Evolutionary conservation across 2,329 filamentous ascomycete genomes (phyloP).

Genomic region (Penicillium palitans): DNA sequence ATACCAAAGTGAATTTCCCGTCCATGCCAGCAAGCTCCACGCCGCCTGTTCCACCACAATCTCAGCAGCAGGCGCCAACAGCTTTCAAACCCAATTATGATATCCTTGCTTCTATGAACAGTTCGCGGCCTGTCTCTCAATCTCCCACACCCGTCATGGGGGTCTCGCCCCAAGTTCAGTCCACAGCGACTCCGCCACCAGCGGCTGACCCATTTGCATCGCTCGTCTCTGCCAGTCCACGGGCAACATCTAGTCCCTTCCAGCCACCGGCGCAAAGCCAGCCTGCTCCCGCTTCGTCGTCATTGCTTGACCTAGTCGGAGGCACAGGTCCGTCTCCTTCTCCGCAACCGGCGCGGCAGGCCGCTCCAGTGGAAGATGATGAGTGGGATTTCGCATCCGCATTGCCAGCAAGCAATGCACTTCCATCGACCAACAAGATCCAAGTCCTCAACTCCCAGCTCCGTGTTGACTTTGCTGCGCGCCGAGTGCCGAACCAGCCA

Average conservation of each 20-base stretch:
- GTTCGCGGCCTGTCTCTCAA: conserved; percentile 50
- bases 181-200: conserved; percentile 41
- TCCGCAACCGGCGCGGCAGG: conserved; percentile 29
- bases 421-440: conserved; percentile 63
- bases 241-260: conserved; percentile 46
- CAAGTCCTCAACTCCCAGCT: conserved; percentile 69
- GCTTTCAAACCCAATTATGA: conserved; percentile 57
- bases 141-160: conserved; percentile 52
- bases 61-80: conserved; percentile 45
- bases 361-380: conserved; percentile 65
- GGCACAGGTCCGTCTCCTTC: conserved; percentile 24
- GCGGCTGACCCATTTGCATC: conserved; percentile 61
- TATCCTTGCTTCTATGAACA: conserved; percentile 56
- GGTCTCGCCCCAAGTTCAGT: conserved; percentile 33
- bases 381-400: conserved; percentile 94
- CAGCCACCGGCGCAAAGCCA: conserved; percentile 28
- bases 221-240: conserved; percentile 54
- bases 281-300: conserved; percentile 26
- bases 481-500: conserved; percentile 54
- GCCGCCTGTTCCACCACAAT: conserved; percentile 26
- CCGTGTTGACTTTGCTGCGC: conserved; percentile 71
- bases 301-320: conserved; percentile 38
- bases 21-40: conserved; percentile 28
- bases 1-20: conserved; percentile 40
- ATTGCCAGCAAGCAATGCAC: conserved; percentile 61